These are phyloP conservation scores for Vigna angularis DNA, from an alignment of 306 rosid genomes.

Conservation along the genomic window DNA sequence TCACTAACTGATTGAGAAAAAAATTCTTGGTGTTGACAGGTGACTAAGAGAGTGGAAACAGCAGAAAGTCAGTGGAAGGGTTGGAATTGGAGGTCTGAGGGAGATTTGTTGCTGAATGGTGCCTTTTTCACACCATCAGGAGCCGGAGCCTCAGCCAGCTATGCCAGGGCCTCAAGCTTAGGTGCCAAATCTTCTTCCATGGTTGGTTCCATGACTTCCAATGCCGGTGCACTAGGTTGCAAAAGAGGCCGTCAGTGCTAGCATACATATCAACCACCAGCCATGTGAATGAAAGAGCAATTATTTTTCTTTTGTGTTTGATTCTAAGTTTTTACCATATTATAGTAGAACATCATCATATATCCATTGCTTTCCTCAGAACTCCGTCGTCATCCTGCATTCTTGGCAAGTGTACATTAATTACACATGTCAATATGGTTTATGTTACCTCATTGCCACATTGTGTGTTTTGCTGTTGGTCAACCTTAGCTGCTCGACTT, in stretches of 20 bases:
- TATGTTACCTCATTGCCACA: slow-evolving; percentile 38
- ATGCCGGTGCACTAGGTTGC: slow-evolving; percentile 85
- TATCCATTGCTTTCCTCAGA: slow-evolving; percentile 47
- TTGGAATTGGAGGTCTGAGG: slow-evolving; percentile 99
- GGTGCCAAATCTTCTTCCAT: slow-evolving; percentile 95
- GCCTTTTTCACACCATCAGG: slow-evolving; percentile 97
- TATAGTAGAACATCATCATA: slow-evolving; percentile 43
- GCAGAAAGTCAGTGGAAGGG: slow-evolving; percentile 63
- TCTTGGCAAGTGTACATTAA: slow-evolving; percentile 87
- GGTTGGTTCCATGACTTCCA: slow-evolving; percentile 89
- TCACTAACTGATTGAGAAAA: slow-evolving; percentile 1
- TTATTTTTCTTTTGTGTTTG: slow-evolving; percentile 38
- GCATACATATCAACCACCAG: slow-evolving; percentile 12
- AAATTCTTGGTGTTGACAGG: slow-evolving; percentile 51
- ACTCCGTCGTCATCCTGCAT: slow-evolving; percentile 39
- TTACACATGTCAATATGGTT: slow-evolving; percentile 70
- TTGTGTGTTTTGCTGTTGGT: slow-evolving; percentile 56
- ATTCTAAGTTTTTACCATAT: slow-evolving; percentile 51
- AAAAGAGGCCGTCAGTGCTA: slow-evolving; percentile 82
- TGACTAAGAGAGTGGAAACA: slow-evolving; percentile 96
- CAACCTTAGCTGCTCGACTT: slow-evolving; percentile 99
- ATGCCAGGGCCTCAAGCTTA: slow-evolving; percentile 98
- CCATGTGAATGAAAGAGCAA: slow-evolving; percentile 42
- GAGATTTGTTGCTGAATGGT: slow-evolving; percentile 84
- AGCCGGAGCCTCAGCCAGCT: slow-evolving; percentile 95